Evolutionary conservation across 805 yeast genomes (phyloP).

Genomic region (Saccharomycopsis javanensis): DNA sequence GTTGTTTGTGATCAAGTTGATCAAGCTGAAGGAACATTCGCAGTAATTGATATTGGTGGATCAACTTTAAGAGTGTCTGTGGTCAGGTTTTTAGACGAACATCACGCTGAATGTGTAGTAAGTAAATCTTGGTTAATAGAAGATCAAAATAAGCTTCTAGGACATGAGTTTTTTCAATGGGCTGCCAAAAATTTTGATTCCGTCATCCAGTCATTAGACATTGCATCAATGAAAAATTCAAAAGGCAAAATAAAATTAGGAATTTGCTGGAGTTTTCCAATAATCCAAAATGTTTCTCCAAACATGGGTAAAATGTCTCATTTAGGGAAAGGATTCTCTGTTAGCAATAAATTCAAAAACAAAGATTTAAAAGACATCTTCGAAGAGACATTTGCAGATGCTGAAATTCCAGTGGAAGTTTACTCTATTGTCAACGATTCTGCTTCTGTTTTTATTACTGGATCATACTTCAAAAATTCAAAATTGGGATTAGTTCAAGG

Average conservation of each 20-base stretch:
- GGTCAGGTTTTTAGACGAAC: neutral
- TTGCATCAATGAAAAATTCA: neutral
- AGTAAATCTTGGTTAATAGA: neutral
- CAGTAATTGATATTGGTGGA: slow-evolving; percentile 18
- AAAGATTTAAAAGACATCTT: slow-evolving; percentile 7
- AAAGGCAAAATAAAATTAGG: slow-evolving; percentile 2
- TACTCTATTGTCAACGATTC: slow-evolving; percentile 13
- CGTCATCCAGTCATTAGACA: too few species aligned
- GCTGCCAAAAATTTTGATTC: slow-evolving; percentile 4
- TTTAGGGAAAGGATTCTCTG: slow-evolving; percentile 16
- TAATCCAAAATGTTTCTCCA: slow-evolving; percentile 6
- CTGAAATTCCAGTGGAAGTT: slow-evolving; percentile 3
- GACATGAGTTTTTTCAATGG: slow-evolving; percentile 9
- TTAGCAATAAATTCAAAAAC: neutral
- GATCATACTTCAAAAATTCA: slow-evolving; percentile 1
- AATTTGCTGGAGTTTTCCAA: slow-evolving; percentile 17
- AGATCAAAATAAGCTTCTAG: slow-evolving; percentile 6
- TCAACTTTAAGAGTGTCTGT: slow-evolving; percentile 15
- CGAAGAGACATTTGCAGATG: neutral
- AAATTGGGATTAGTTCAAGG: slow-evolving; percentile 21
- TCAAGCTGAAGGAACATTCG: neutral
- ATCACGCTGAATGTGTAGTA: neutral
- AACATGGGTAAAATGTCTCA: slow-evolving; percentile 10
- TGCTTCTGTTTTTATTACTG: slow-evolving; percentile 10
- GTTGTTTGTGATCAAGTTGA: too few species aligned